Percentiles rank a stretch among this genome's conserved stretches.
These are phyloP conservation scores for Heritiera fomes DNA, from an alignment of 345 rosid genomes.

Conservation along the genomic window DNA sequence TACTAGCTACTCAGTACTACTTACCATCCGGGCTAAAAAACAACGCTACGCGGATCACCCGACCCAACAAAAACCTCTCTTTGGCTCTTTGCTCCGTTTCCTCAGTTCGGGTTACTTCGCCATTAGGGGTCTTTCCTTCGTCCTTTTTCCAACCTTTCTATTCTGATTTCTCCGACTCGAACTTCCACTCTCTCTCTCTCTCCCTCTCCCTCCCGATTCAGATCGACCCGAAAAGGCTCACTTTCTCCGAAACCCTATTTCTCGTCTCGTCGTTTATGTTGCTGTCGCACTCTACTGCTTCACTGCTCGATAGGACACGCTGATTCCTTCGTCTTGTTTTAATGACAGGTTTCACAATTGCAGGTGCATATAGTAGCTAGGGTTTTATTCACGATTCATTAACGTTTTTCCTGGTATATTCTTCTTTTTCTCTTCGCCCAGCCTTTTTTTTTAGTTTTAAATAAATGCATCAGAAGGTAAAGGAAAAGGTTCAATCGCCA, in stretches of 20 bases:
- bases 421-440: background rate
- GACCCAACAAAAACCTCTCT: background rate
- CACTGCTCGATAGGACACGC: background rate
- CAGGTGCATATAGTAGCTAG: background rate
- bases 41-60: slow-evolving; percentile 29
- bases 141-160: background rate
- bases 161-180: background rate
- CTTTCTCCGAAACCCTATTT: background rate
- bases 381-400: background rate
- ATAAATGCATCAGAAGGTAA: background rate
- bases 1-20: no score
- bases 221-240: slow-evolving; percentile 11
- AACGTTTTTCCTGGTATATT: slow-evolving; percentile 3
- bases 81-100: background rate
- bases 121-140: background rate
- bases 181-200: background rate
- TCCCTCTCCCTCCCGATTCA: background rate
- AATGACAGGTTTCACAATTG: background rate
- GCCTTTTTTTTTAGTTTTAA: background rate
- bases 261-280: background rate
- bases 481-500: background rate
- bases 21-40: slow-evolving; percentile 21
- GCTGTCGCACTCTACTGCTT: background rate
- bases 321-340: background rate
- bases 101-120: background rate